phyloP scores from a whole-genome alignment of 345 rosid genomes.

The Cardamine resedifolia region DNA sequence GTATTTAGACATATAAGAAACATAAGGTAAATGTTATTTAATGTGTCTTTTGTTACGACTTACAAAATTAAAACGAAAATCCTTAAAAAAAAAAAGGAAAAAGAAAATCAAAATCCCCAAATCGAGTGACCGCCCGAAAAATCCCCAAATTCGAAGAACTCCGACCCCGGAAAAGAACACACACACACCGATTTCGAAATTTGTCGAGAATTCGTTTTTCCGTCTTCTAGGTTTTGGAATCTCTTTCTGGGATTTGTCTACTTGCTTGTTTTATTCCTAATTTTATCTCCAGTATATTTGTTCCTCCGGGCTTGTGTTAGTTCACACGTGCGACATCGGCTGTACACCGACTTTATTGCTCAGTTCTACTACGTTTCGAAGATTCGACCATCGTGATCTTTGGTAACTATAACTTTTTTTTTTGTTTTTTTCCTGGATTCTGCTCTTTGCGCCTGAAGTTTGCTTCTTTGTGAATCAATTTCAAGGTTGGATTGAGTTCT shows the following conservation, averaged over 20 bases:
- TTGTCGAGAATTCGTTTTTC: conserved; percentile 18
- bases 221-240: conserved; percentile 2
- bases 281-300: neutral
- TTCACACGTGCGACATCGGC: conserved; percentile 42
- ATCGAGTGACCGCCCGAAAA: conserved; percentile 24
- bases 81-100: neutral
- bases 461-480: conserved; percentile 21
- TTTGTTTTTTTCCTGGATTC: neutral
- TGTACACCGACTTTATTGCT: conserved; percentile 28
- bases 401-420: neutral
- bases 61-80: neutral
- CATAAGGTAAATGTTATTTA: conserved; percentile 28
- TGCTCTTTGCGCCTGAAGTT: conserved; percentile 20
- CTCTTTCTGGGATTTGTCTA: conserved; percentile 12
- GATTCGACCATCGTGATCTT: conserved; percentile 22
- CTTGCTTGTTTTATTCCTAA: conserved; percentile 4
- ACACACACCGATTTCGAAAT: neutral
- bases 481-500: conserved; percentile 26
- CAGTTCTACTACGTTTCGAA: conserved; percentile 22
- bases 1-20: conserved; percentile 19
- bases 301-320: conserved; percentile 18
- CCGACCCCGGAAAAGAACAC: conserved; percentile 1
- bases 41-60: conserved; percentile 21
- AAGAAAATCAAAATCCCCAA: conserved; percentile 24
- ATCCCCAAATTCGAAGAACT: conserved; percentile 12